Conservation (phyloP, 2,329 filamentous ascomycete species). For the Fusarium nisikadoi region DNA sequence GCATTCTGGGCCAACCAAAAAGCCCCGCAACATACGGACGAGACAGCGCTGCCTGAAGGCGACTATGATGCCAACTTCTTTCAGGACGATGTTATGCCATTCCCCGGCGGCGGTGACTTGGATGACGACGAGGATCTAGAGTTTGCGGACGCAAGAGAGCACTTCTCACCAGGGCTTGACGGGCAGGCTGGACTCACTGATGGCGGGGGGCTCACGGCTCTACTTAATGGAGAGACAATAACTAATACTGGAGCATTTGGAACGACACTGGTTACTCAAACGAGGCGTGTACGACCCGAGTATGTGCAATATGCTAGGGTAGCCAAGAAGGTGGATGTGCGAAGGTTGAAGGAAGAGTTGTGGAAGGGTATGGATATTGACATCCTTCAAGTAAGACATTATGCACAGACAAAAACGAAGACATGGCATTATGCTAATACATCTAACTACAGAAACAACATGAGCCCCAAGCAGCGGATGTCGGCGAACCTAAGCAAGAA, state of each 20-base stretch:
- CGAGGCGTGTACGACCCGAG: conserved; percentile 70
- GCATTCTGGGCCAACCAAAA: conserved; percentile 90
- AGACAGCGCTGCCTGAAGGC: conserved; percentile 70
- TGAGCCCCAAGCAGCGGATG: conserved; percentile 35
- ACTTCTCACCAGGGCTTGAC: conserved; percentile 75
- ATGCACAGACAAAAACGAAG: not conserved
- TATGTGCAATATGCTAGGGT: conserved; percentile 77
- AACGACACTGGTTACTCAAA: conserved; percentile 74
- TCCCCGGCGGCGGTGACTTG: conserved; percentile 68
- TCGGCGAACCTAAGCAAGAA: conserved; percentile 50
- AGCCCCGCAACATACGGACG: conserved; percentile 63
- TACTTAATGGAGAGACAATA: conserved; percentile 62
- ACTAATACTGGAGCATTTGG: conserved; percentile 66
- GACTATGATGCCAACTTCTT: conserved; percentile 99
- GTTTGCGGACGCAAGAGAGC: conserved; percentile 83
- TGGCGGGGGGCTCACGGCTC: conserved; percentile 60
- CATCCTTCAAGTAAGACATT: conserved; percentile 57
- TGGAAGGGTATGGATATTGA: conserved; percentile 75
- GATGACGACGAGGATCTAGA: conserved; percentile 74
- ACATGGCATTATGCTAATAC: conserved; percentile 19
- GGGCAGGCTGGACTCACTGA: conserved; percentile 59
- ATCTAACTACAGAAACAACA: conserved; percentile 31
- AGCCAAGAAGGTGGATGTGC: conserved; percentile 77
- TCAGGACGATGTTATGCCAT: conserved; percentile 82
- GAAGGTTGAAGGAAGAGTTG: conserved; percentile 74